phyloP scores from a whole-genome alignment of 495 filamentous ascomycete genomes.

The Aspergillus indologenus region DNA sequence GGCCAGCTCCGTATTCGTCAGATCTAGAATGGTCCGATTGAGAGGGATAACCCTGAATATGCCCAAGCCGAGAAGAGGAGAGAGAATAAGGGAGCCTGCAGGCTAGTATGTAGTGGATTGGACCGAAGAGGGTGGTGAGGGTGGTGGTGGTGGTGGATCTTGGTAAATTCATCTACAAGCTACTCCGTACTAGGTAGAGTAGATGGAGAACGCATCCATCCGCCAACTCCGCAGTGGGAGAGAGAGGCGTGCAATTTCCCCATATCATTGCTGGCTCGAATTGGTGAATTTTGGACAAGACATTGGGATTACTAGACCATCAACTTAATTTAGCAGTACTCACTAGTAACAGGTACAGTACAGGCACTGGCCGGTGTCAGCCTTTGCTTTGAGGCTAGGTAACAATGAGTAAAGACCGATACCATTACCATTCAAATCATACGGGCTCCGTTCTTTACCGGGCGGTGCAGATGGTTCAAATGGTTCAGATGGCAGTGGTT shows the following conservation, averaged over 20 bases:
- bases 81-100: conserved; percentile 6
- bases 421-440: background rate
- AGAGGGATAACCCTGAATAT: background rate
- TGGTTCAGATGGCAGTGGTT: no score
- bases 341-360: background rate
- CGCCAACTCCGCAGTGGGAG: conserved; percentile 3
- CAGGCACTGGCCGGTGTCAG: background rate
- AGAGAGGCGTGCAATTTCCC: conserved; percentile 6
- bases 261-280: background rate
- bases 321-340: conserved; percentile 6
- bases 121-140: no score
- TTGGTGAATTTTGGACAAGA: background rate
- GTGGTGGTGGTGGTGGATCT: background rate
- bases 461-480: conserved; percentile 7
- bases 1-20: background rate
- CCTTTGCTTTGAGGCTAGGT: background rate
- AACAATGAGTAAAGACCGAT: background rate
- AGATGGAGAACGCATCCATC: conserved; percentile 3
- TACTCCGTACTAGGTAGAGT: no score
- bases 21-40: background rate
- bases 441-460: conserved; percentile 12
- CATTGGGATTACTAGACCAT: background rate
- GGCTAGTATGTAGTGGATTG: background rate
- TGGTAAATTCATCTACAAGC: background rate
- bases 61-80: background rate